A percentile compares a stretch with the other conserved stretches of the same genome.
phyloP scores from a whole-genome alignment of 352 stramenopile species.

The Globisporangium solare region DNA sequence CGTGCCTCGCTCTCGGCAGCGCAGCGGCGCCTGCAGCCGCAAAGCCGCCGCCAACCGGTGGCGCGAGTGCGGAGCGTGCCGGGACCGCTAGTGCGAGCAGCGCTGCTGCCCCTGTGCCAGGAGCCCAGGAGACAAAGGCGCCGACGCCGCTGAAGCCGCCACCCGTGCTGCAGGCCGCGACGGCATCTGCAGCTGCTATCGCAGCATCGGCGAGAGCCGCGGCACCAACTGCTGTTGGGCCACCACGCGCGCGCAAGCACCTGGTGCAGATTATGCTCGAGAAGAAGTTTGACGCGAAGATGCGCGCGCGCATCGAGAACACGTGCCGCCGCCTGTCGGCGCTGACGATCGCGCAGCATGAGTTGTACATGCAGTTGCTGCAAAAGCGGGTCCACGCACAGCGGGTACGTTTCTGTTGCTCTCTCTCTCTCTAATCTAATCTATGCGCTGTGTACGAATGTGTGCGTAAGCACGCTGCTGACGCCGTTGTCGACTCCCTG shows the following conservation, averaged over 20 bases:
- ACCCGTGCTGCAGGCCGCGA: background rate
- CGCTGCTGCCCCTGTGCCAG: background rate
- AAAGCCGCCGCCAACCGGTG: background rate
- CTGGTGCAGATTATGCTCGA: conserved; percentile 31
- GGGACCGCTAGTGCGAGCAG: background rate
- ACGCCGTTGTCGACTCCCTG: too few relatives aligned
- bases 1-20: conserved; percentile 12
- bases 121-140: too few relatives aligned
- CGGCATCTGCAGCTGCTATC: background rate
- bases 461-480: too few relatives aligned
- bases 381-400: conserved; percentile 37
- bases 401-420: conserved; percentile 28
- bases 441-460: background rate
- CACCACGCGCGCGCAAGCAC: conserved; percentile 17
- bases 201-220: background rate
- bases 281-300: conserved; percentile 15
- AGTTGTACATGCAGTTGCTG: conserved; percentile 41
- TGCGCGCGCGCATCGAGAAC: conserved; percentile 23
- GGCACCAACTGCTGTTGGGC: conserved; percentile 1
- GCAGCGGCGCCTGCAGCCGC: background rate
- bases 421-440: too few relatives aligned
- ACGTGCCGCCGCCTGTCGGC: conserved; percentile 36
- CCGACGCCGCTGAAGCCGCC: background rate
- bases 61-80: background rate
- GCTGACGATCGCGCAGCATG: conserved; percentile 44